Evolutionary conservation across 2,329 filamentous ascomycete genomes (phyloP).

Genomic region (Decorospora gaudefroyi): DNA sequence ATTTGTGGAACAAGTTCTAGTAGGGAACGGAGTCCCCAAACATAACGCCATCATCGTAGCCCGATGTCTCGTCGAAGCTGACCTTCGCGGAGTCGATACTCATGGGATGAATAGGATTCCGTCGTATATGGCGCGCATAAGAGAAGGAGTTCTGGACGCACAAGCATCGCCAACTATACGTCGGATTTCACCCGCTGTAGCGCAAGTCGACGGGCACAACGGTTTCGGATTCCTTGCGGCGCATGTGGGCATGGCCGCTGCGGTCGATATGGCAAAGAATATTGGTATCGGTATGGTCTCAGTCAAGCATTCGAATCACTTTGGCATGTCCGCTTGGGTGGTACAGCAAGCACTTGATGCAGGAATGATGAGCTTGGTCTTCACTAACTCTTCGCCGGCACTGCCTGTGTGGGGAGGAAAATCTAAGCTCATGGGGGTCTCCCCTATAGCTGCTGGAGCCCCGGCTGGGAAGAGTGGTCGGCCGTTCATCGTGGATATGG

Average conservation of each 20-base stretch:
- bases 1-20: conserved; percentile 61
- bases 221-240: conserved; percentile 77
- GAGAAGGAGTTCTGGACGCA: conserved; percentile 69
- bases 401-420: conserved; percentile 72
- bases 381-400: conserved; percentile 68
- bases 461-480: conserved; percentile 61
- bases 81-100: conserved; percentile 78
- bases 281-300: conserved; percentile 77
- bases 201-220: conserved; percentile 69
- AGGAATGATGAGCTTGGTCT: conserved; percentile 65
- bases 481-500: conserved; percentile 78
- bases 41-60: conserved; percentile 66
- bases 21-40: conserved; percentile 63
- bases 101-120: conserved; percentile 79
- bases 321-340: conserved; percentile 68
- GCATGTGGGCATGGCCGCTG: conserved; percentile 66
- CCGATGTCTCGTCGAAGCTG: conserved; percentile 71
- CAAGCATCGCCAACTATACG: conserved; percentile 61
- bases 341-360: conserved; percentile 77
- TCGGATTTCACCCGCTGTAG: conserved; percentile 71
- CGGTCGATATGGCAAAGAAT: conserved; percentile 66
- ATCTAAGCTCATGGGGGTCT: conserved; percentile 72
- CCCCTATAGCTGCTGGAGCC: conserved; percentile 75
- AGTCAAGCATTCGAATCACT: conserved; percentile 78
- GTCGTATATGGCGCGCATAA: conserved; percentile 74